These are phyloP conservation scores for Colletotrichum sp. DNA, from an alignment of 2,329 filamentous ascomycete genomes.

Conservation along the genomic window DNA sequence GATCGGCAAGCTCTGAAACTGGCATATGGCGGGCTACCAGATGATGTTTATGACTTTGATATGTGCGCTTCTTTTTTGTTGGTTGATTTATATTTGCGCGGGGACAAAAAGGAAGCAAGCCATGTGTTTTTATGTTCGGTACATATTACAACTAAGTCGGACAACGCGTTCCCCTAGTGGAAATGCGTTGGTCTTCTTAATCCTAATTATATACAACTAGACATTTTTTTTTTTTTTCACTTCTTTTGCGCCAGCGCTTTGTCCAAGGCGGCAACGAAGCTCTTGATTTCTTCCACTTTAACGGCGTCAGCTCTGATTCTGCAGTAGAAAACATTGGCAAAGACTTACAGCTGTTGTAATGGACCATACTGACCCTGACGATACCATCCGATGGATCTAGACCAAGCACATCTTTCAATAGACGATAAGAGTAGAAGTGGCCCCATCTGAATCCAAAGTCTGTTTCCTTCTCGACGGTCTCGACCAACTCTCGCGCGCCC, in stretches of 20 bases:
- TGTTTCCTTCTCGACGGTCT: constrained; percentile 63
- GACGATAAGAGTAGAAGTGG: constrained; percentile 70
- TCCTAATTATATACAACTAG: neutral
- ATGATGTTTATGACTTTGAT: constrained; percentile 7
- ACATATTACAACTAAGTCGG: neutral
- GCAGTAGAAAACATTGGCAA: neutral
- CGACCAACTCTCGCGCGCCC: constrained; percentile 62
- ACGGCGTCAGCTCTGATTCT: neutral
- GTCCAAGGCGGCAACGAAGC: constrained; percentile 57
- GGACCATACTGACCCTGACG: constrained; percentile 72
- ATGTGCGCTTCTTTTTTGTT: neutral
- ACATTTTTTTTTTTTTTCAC: neutral
- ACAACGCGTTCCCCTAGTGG: neutral
- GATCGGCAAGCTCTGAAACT: constrained; percentile 41
- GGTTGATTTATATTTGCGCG: neutral
- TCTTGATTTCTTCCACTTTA: constrained; percentile 61
- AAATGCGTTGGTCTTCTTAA: neutral
- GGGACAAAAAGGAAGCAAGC: constrained; percentile 11
- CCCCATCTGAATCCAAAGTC: constrained; percentile 71
- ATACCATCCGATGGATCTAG: constrained; percentile 64
- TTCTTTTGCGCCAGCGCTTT: constrained; percentile 43
- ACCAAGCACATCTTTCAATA: constrained; percentile 63
- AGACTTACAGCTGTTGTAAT: constrained; percentile 72
- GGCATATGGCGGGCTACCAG: neutral
- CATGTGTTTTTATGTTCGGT: constrained; percentile 1